Evolutionary conservation across 176 grass and related monocot species (phyloP), one percentile per base, ranked within the genome.

Genomic region (Aechmea fasciata): DNA sequence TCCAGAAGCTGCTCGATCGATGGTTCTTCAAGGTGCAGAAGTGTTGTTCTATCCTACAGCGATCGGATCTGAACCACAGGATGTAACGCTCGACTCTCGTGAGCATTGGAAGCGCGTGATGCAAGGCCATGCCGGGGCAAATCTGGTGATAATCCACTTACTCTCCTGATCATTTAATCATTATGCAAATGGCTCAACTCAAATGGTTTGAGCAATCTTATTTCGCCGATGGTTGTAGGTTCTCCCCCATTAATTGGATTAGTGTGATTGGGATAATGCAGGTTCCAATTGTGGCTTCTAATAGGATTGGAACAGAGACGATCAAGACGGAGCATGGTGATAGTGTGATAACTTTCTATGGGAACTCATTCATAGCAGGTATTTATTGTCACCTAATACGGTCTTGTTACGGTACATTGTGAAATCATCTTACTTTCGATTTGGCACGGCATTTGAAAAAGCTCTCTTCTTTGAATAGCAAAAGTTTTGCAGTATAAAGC

Each of bases 111-210:
- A 97, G 57, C 89, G 89, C 67, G 94, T 97, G 15, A 97, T 97
- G 94, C 94, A 97, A 81, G 94, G 89, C 17, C 94, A 93, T 75
- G 82, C 89, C 23, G 89, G 94, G n/a, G 94, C 94, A 66, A 97
- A 93, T 77, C 81, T 93, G 89, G 93, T 96, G 92, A 19, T 18
- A 14, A 17, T 20, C 3, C 54, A 59, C 19, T 15, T 9, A 17
- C 9, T 2, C 15, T 59, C 14, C 14, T 20, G 15, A 8, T 59
- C 12, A 7, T 4, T 8, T 15, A 17, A 59, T 59, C 9, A 14
- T 59, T 59, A 18, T 5, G 54, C 19, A 1, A 14, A 59, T 59
- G 54, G 54, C 62, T 62, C 8, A 4, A 64, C 51, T 48, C 29
- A 47, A 47, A 9, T 15, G 2, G 25, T 25, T 12, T 17, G 24